These are phyloP conservation scores for Gillenia trifoliata DNA, from an alignment of 306 rosid genomes.

Conservation along the genomic window DNA sequence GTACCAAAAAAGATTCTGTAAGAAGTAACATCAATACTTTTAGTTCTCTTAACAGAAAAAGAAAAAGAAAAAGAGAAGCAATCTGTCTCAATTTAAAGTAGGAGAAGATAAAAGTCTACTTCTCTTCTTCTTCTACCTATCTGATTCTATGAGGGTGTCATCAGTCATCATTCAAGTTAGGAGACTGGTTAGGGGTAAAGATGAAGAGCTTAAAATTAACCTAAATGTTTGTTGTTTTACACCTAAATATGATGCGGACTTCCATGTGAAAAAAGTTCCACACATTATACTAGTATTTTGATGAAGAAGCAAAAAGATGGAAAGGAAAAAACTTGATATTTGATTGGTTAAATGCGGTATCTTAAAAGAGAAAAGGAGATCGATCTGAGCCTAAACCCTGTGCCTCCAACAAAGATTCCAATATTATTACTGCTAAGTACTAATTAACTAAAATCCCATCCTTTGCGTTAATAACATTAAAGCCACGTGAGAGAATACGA, in stretches of 20 bases:
- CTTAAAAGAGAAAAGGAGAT: neutral
- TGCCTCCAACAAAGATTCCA: slow-evolving; percentile 3
- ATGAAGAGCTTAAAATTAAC: slow-evolving; percentile 1
- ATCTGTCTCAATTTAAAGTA: no score
- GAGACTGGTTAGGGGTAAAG: neutral
- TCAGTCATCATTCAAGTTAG: neutral
- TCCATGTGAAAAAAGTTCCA: neutral
- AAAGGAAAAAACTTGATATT: neutral
- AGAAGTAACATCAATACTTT: no score
- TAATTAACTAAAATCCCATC: neutral
- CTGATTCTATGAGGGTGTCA: neutral
- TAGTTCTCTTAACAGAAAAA: no score
- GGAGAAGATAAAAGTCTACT: neutral
- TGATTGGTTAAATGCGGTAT: neutral
- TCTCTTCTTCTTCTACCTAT: neutral
- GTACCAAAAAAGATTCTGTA: no score
- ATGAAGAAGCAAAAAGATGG: neutral
- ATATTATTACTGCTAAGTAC: neutral
- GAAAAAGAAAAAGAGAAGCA: no score
- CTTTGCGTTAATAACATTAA: neutral
- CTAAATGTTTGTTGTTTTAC: neutral
- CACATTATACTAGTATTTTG: no score
- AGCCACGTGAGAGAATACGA: no score
- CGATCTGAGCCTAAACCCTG: neutral
- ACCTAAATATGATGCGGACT: neutral